Evolutionary conservation across 2,329 filamentous ascomycete genomes (phyloP).

Genomic region (Diaporthe citriasiana): DNA sequence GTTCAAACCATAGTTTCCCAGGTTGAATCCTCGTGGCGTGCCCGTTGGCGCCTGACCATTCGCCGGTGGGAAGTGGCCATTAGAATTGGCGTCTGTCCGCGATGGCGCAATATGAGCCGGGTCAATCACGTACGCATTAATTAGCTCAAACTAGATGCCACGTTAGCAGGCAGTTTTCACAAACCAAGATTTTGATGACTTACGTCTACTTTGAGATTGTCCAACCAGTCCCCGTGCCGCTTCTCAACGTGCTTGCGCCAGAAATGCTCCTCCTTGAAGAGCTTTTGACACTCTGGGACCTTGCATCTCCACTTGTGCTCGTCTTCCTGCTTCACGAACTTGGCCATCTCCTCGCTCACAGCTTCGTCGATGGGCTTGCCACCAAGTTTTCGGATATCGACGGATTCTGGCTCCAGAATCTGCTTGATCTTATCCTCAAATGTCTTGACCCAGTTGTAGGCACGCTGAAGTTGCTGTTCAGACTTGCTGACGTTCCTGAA

Average conservation of each 20-base stretch:
- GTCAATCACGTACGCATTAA: constrained; percentile 95
- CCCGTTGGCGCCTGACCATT: constrained; percentile 83
- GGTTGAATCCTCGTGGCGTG: constrained; percentile 91
- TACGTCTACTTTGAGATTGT: constrained; percentile 86
- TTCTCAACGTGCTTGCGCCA: constrained; percentile 99
- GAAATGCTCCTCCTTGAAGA: constrained; percentile 97
- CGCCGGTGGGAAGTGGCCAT: constrained; percentile 90
- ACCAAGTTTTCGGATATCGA: constrained; percentile 90
- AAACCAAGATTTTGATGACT: constrained; percentile 51
- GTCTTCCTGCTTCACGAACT: constrained; percentile 96
- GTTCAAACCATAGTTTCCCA: constrained; percentile 78
- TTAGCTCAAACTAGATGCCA: constrained; percentile 79
- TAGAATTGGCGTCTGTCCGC: constrained; percentile 92
- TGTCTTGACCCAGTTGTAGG: constrained; percentile 98
- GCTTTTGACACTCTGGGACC: constrained; percentile 93
- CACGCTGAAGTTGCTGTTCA: constrained; percentile 92
- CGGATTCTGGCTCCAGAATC: constrained; percentile 89
- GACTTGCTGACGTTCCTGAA: constrained; percentile 80
- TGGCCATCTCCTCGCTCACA: constrained; percentile 85
- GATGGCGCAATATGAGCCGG: constrained; percentile 95
- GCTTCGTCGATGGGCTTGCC: constrained; percentile 90
- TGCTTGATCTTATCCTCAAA: constrained; percentile 97
- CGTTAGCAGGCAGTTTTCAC: constrained; percentile 23
- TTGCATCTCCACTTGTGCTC: constrained; percentile 98
- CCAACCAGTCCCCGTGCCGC: constrained; percentile 89